Conservation (phyloP, 306 rosid species). For the Pueraria montana region DNA sequence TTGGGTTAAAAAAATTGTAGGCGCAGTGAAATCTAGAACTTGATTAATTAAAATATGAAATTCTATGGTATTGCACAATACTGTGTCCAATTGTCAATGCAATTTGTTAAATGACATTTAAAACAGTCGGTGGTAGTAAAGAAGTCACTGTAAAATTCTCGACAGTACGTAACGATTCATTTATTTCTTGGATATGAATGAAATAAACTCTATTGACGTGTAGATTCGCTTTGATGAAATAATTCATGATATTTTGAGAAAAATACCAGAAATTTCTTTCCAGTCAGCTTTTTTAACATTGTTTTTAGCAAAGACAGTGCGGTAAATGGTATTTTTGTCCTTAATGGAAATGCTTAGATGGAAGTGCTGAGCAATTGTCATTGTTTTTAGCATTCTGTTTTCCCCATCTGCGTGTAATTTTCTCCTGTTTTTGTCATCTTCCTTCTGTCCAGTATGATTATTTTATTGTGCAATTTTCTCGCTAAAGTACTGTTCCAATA, state of each 20-base stretch:
- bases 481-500: not conserved
- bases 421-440: conserved; percentile 8
- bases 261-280: not conserved
- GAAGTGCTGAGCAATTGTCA: not conserved
- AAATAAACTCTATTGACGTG: conserved; percentile 11
- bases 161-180: conserved; percentile 1
- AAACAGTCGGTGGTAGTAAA: not conserved
- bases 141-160: not conserved
- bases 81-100: not conserved
- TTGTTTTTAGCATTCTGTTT: not conserved
- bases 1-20: not conserved
- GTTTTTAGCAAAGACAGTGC: conserved; percentile 8
- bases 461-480: not conserved
- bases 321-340: conserved; percentile 17
- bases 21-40: not conserved
- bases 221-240: conserved; percentile 7
- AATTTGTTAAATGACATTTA: not conserved
- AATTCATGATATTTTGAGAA: not conserved
- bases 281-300: not conserved
- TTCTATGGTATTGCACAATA: not conserved
- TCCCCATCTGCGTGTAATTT: not conserved
- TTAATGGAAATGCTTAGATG: not conserved
- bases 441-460: not conserved
- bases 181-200: conserved; percentile 17
- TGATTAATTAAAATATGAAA: not conserved